phyloP scores from a whole-genome alignment of 78 protist species.

The Pigoraptor vietnamica region DNA sequence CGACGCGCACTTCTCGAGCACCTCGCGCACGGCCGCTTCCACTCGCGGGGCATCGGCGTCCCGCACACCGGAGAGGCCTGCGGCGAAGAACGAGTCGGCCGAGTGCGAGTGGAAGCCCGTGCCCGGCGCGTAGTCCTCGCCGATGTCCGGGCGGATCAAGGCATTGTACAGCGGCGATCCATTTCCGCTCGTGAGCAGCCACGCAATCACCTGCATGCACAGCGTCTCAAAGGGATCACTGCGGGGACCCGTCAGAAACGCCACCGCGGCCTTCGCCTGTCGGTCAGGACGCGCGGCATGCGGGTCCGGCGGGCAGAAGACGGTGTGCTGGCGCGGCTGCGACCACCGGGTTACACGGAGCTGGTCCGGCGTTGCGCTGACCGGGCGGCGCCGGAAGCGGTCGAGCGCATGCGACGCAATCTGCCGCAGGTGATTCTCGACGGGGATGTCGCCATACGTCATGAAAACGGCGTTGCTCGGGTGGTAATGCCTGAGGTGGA shows the following conservation, averaged over 20 bases:
- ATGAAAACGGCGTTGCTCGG: slow-evolving; percentile 36
- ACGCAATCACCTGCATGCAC: neutral
- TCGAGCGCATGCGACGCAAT: neutral
- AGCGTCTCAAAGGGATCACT: neutral
- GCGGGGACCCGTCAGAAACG: neutral
- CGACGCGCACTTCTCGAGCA: neutral
- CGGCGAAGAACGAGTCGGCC: neutral
- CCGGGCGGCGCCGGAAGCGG: neutral
- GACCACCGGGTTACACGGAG: neutral
- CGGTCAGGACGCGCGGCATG: neutral
- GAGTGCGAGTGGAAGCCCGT: slow-evolving; percentile 11
- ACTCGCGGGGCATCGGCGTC: neutral
- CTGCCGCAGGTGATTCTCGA: neutral
- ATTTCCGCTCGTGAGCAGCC: neutral
- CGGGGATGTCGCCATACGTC: slow-evolving; percentile 50
- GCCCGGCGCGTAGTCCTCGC: neutral
- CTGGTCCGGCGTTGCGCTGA: too few relatives aligned
- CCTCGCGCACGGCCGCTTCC: neutral
- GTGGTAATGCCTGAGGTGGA: slow-evolving; percentile 42
- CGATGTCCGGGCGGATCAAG: slow-evolving; percentile 33
- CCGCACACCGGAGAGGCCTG: slow-evolving; percentile 42
- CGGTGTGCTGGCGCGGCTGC: neutral
- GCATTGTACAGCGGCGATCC: slow-evolving; percentile 31
- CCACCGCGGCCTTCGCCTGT: neutral
- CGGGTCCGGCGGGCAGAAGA: neutral